These are phyloP conservation scores for Pyrenophora seminiperda DNA, from an alignment of 2,329 filamentous ascomycete genomes.

Conservation along the genomic window DNA sequence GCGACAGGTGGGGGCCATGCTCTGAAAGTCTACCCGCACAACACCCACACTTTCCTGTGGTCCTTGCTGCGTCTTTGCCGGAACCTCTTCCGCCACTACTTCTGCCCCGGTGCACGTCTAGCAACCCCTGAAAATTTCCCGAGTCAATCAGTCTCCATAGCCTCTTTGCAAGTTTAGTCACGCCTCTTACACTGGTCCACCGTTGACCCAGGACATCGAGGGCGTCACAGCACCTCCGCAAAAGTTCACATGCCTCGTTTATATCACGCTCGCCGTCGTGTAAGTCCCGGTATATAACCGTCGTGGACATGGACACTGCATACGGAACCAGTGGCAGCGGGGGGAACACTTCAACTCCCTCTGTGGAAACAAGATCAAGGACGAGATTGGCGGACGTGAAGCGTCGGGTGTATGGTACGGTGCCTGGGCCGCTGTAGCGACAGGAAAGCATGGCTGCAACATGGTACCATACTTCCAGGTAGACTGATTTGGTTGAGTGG, in stretches of 20 bases:
- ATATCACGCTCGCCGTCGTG: conserved; percentile 4
- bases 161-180: conserved; percentile 1
- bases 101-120: not conserved
- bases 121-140: not conserved
- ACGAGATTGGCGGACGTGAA: not conserved
- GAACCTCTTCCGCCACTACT: no score
- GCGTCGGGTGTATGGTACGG: not conserved
- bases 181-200: conserved; percentile 7
- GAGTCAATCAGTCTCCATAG: conserved; percentile 2
- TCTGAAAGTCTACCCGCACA: not conserved
- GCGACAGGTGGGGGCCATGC: not conserved
- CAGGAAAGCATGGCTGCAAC: conserved; percentile 8
- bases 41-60: no score
- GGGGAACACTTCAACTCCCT: not conserved
- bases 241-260: not conserved
- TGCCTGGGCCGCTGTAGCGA: conserved; percentile 6
- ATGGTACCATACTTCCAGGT: conserved; percentile 8
- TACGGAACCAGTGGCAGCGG: conserved; percentile 5
- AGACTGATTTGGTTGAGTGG: not conserved
- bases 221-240: not conserved
- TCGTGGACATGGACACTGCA: conserved; percentile 8
- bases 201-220: not conserved
- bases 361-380: not conserved
- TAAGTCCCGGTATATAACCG: conserved; percentile 5
- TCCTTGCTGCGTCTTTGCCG: no score